Base-by-base conservation (phyloP, 1,139 yeast species). In the Pichia sp. region DNA sequence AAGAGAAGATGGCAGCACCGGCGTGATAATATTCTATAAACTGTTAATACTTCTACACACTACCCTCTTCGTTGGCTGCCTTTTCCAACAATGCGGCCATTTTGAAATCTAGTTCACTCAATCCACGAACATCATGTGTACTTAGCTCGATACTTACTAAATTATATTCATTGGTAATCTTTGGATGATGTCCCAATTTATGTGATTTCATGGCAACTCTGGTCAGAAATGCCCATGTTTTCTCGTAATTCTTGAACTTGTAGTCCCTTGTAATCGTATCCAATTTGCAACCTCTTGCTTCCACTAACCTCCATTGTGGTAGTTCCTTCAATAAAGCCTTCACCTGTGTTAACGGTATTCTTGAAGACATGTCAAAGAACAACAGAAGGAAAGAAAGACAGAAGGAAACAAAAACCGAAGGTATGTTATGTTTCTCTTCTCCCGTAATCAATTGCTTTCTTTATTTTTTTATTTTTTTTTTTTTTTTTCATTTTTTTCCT, bases 161-260 rank as follows among this genome's bases (percentile, higher is more conserved):
- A 56, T 80, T 85, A 59, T 85, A 86, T 0, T 80, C 73, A 2
- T 82, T 82, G 1, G 69, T 69, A 5, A 84, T 78, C 0, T 80
- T 78, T 0, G 95, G 95, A 61, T 87, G 96, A 58, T 87, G 95
- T 26, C 80, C 82, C 58, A 70, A 65, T 1, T 68, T 58, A 59
- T 84, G 85, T 1, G 88, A 74, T 42, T 79, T 68, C 66, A 77
- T 66, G 1, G 89, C 79, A 2, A 85, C 76, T 47, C 73, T 73
- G 27, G 78, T 81, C 25, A 87, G 67, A 58, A 85, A 85, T 7
- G 73, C 71, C 87, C 89, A 82, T 0, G 90, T 81, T 32, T 71
- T 70, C 49, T 79, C 79, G 59, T 75, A 84, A 40, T 72, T 70
- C 46, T 66, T 68, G 56, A 84, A 73, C 39, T 61, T 64, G 56